Base-by-base conservation (phyloP, 306 rosid species). In the Cicer bijugum region DNA sequence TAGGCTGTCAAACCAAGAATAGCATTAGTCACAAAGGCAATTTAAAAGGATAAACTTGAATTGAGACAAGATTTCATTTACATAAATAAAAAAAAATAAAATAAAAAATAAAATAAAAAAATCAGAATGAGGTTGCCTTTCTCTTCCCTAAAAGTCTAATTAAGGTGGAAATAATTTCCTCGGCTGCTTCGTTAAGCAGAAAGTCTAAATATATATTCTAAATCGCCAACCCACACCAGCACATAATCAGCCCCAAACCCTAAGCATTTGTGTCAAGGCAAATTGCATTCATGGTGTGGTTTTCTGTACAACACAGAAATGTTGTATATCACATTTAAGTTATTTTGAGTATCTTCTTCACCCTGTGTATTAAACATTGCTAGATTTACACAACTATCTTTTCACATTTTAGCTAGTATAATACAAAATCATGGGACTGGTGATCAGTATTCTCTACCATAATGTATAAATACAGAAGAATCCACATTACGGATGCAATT, bases 401-500 rank as follows among this genome's bases (percentile, higher is more conserved):
- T 15, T 69, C 77, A 43, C 56, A 38, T 43, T 53, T 68, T 74
- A n/a, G 52, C 57, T 28, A 58, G 69, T 52, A 71, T 65, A 68
- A 43, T 74, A 84, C 85, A 84, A 81, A 84, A 81, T 70, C 52
- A 61, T 20, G 55, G 74, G 75, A 33, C 17, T 55, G 14, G 42
- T 33, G 6, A 59, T 75, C 44, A 51, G 10, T 40, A 66, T 65
- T 37, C 51, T 75, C 69, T 59, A 8, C 46, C 79, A 35, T 20
- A 42, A 51, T 76, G 67, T 72, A 48, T 78, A 63, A 69, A 80
- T 71, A 84, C 80, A 80, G 63, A 61, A 75, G 64, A 75, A 71
- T 28, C 67, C 68, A 69, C 72, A 47, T 53, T 63, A 50, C 45
- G 37, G 60, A 62, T 56, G 81, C 82, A 86, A 77, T 70, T 81